Evolutionary conservation across 768 basidiomycete genomes (phyloP).

Genomic region (Candolleomyces eurysporus): DNA sequence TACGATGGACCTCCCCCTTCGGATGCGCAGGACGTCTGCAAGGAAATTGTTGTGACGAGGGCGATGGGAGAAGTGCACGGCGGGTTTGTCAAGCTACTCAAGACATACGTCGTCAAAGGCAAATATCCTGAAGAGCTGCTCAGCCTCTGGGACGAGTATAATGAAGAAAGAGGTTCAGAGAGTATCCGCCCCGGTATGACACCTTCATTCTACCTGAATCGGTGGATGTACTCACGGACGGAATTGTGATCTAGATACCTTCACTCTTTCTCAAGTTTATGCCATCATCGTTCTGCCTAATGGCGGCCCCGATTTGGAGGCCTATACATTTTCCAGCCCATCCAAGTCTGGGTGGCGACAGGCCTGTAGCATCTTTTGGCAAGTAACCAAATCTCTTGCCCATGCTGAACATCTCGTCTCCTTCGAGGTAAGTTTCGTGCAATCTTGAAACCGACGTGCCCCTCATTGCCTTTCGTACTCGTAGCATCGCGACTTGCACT

Average conservation of each 20-base stretch:
- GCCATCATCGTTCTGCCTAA: conserved; percentile 89
- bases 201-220: background rate
- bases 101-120: conserved; percentile 85
- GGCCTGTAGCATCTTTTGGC: conserved; percentile 89
- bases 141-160: conserved; percentile 85
- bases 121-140: conserved; percentile 79
- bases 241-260: conserved; percentile 51
- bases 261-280: conserved; percentile 77
- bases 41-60: conserved; percentile 75
- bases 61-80: conserved; percentile 74
- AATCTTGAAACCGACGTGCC: background rate
- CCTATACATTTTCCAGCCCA: conserved; percentile 63
- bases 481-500: conserved; percentile 98
- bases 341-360: conserved; percentile 75
- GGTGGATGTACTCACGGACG: no score
- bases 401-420: conserved; percentile 76
- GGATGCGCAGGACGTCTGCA: conserved; percentile 73
- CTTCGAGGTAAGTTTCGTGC: conserved; percentile 71
- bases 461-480: background rate
- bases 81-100: conserved; percentile 79
- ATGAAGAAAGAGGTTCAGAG: conserved; percentile 71
- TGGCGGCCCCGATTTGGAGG: conserved; percentile 88
- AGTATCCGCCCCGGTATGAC: conserved; percentile 77
- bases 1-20: conserved; percentile 66
- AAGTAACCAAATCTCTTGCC: conserved; percentile 74